phyloP scores from a whole-genome alignment of 768 basidiomycete species.

The Xerocomellus amylosporus region DNA sequence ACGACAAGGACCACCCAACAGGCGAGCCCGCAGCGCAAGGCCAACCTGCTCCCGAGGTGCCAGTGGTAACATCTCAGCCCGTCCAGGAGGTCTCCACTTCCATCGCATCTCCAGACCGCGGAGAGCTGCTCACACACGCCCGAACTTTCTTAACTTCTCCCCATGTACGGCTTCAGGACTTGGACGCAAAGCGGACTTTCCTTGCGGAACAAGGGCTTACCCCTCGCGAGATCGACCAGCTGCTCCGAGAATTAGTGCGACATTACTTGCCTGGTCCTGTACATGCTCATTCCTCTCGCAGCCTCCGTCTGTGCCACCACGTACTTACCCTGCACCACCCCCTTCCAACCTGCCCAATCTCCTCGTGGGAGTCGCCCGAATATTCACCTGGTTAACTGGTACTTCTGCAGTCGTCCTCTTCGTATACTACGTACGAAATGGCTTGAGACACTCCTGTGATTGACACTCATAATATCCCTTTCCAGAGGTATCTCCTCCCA shows the following conservation, averaged over 20 bases:
- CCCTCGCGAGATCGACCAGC: conserved; percentile 54
- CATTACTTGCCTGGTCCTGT: background rate
- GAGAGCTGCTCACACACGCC: conserved; percentile 52
- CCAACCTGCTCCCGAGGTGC: background rate
- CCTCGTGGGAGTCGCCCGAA: conserved; percentile 56
- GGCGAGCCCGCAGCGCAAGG: background rate
- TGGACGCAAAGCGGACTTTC: conserved; percentile 56
- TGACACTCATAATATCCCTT: conserved; percentile 6
- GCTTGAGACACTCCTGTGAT: background rate
- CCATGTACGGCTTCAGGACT: conserved; percentile 58
- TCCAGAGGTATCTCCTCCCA: conserved; percentile 67
- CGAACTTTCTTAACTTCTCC: conserved; percentile 65
- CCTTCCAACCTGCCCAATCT: conserved; percentile 69
- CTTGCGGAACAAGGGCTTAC: conserved; percentile 68
- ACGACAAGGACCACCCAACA: conserved; percentile 1
- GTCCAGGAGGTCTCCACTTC: background rate
- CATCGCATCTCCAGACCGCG: conserved; percentile 25
- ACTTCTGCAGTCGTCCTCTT: conserved; percentile 57
- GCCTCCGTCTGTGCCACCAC: conserved; percentile 58
- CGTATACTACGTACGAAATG: conserved; percentile 58
- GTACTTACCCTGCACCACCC: conserved; percentile 67
- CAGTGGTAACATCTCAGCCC: background rate
- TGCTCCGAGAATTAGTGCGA: conserved; percentile 58
- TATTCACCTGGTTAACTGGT: conserved; percentile 66
- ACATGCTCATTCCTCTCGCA: conserved; percentile 16